Base-by-base conservation (phyloP, 1,139 yeast species). In the Suhomyces guaymorum region DNA sequence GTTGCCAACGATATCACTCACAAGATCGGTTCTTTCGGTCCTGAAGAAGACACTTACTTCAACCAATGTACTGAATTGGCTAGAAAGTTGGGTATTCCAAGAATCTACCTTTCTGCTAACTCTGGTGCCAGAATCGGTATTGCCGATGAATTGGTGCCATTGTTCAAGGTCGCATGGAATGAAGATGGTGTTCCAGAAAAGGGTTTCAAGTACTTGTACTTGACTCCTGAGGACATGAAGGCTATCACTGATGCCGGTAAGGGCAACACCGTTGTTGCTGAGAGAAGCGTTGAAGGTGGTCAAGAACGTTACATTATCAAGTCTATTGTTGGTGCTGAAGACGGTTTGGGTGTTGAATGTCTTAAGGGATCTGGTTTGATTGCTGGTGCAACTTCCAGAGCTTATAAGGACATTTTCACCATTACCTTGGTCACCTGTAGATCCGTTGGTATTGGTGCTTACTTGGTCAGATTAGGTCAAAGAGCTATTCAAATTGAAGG, bases 401-500 rank as follows among this genome's bases (percentile, higher is more conserved):
- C 98, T 24, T 92, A 92, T 77, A 87, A 87, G 63, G 98, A 92
- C 58, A 92, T 92, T 46, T 92, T 92, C 72, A 92, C 98, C 20
- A 81, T 90, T 43, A 92, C 98, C 15, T 75, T 92, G 61, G 98
- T 92, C 36, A 92, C 98, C 15, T 90, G 97, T 71, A 82, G 98
- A 74, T 89, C 97, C 30, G 98, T 92, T 55, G 98, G 98, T 81
- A 92, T 92, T 63, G 98, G 98, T 74, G 98, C 98, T 30, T 92
- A 92, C 61, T 76, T 92, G 60, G 98, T 92, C 28, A 84, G 98
- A 67, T 78, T 92, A 48, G 98, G 98, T 57, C 97, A 92, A 75
- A 86, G 98, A 75, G 95, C 97, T 30, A 90, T 92, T 56, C 98
- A 92, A 72, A 85, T 92, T 52, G 97, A 92, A 61, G 98, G 98